Base-by-base conservation (phyloP, 2,329 filamentous ascomycete species). In the Ophiostoma sp. region DNA sequence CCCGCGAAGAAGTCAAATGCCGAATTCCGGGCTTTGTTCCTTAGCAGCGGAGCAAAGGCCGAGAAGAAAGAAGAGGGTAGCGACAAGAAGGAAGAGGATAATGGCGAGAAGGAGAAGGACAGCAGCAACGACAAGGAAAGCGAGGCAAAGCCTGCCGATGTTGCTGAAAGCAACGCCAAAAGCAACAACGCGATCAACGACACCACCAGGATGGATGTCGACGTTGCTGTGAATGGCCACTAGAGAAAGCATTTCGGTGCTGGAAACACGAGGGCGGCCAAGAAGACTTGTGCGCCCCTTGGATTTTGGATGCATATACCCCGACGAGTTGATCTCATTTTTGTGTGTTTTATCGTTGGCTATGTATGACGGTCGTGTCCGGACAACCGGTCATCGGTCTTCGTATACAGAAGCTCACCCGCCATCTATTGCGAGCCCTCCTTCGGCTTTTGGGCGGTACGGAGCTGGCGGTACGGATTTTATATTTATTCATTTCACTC, bases 1-100 rank as follows among this genome's bases (percentile, higher is more conserved):
- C 77, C 80, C 68, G 77, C 80, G 22, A 76, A 72, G 28, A 81
- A 80, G 72, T 79, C 77, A 42, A 81, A 81, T 70, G 77, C 77
- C 3, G 79, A 81, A 22, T 81, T 81, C 52, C 79, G 78, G 39
- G 76, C 76, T 19, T 75, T 81, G 72, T 80, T 80, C 61, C 75
- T 81, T 31, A 75, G 72, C 33, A 31, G 71, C 63, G 57, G 61
- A 4, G 59, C 50, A n/a, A 71, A 61, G 31, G 31, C 73, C 15
- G 19, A 57, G 25, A 63, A 28, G 31, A 63, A 39, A 50, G 31
- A 48, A 2, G 33, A 48, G 25, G 36, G 1, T 7, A 17, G 36
- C 6, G 28, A 22, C 4, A 66, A 31, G 4, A 45, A 25, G 36
- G 15, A 59, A 48, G 22, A 4, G 28, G 48, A 39, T 4, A 39